These are phyloP conservation scores for Limonium bicolor DNA, from an alignment of 148 eudicot genomes.

Conservation along the genomic window DNA sequence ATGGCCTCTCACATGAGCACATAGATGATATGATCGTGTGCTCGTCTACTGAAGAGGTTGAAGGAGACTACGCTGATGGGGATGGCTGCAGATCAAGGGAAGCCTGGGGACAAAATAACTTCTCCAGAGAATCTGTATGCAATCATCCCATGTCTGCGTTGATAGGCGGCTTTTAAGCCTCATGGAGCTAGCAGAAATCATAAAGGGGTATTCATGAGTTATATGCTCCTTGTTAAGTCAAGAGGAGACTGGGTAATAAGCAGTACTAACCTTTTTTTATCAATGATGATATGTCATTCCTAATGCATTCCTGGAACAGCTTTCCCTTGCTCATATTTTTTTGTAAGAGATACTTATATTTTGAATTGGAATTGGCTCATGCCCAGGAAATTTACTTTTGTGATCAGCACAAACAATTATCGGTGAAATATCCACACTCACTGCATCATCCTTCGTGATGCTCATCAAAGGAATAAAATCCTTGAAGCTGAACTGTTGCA, in stretches of 20 bases:
- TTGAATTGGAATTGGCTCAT: constrained; percentile 45
- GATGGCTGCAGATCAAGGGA: constrained; percentile 5
- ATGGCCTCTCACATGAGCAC: constrained; percentile 8
- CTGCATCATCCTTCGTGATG: constrained; percentile 26
- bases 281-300: constrained; percentile 12
- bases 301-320: constrained; percentile 47
- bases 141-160: constrained; percentile 12
- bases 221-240: constrained; percentile 30
- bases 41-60: constrained; percentile 7
- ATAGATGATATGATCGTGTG: constrained; percentile 6
- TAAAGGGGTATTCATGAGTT: constrained; percentile 34
- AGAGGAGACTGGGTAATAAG: constrained; percentile 18
- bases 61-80: constrained; percentile 11
- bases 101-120: not conserved
- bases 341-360: constrained; percentile 31
- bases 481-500: constrained; percentile 42
- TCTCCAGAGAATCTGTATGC: too few relatives aligned
- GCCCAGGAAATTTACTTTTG: constrained; percentile 14
- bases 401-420: constrained; percentile 14
- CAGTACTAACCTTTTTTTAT: constrained; percentile 9
- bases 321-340: constrained; percentile 37
- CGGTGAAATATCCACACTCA: constrained; percentile 21
- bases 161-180: constrained; percentile 21
- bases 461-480: constrained; percentile 26
- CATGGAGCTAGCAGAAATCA: constrained; percentile 38